These are phyloP conservation scores for Endocalyx cinctus DNA, from an alignment of 2,329 filamentous ascomycete genomes.

Conservation along the genomic window DNA sequence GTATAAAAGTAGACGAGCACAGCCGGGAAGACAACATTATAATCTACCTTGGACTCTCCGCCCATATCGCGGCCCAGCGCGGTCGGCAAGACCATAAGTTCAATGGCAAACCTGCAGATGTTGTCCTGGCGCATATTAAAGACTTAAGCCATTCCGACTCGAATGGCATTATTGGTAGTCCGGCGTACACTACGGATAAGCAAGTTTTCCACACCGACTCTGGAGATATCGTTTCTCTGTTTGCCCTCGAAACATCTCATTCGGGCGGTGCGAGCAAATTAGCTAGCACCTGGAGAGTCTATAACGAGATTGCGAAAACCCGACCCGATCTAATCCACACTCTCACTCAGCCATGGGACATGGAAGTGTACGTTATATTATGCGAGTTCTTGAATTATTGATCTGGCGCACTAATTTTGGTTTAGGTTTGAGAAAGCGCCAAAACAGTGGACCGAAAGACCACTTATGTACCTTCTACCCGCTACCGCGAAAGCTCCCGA, in stretches of 20 bases:
- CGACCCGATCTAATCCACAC: constrained; percentile 57
- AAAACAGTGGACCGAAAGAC: constrained; percentile 42
- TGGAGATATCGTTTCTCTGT: constrained; percentile 56
- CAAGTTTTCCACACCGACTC: constrained; percentile 47
- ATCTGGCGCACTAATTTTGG: constrained; percentile 26
- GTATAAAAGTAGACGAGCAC: neutral
- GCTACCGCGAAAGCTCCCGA: constrained; percentile 41
- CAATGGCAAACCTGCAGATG: constrained; percentile 43
- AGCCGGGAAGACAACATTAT: constrained; percentile 3
- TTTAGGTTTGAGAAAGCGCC: constrained; percentile 46
- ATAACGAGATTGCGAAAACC: constrained; percentile 56
- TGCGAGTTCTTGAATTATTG: too few species aligned
- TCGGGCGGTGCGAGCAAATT: constrained; percentile 55
- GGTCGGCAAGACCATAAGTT: constrained; percentile 13
- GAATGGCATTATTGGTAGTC: constrained; percentile 45
- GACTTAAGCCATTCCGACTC: constrained; percentile 40
- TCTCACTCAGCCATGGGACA: constrained; percentile 46
- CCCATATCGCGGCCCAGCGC: constrained; percentile 2
- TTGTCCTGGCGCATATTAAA: constrained; percentile 58
- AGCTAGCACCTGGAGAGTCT: constrained; percentile 54
- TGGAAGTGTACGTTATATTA: constrained; percentile 40
- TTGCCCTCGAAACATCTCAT: constrained; percentile 48
- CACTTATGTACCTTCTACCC: constrained; percentile 53
- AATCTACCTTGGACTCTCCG: constrained; percentile 3
- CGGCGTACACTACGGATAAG: constrained; percentile 25